Percentiles rank a stretch among this genome's conserved stretches.
Conservation (phyloP, 495 filamentous ascomycete genomes). For the Penicillium dipodomyicola region DNA sequence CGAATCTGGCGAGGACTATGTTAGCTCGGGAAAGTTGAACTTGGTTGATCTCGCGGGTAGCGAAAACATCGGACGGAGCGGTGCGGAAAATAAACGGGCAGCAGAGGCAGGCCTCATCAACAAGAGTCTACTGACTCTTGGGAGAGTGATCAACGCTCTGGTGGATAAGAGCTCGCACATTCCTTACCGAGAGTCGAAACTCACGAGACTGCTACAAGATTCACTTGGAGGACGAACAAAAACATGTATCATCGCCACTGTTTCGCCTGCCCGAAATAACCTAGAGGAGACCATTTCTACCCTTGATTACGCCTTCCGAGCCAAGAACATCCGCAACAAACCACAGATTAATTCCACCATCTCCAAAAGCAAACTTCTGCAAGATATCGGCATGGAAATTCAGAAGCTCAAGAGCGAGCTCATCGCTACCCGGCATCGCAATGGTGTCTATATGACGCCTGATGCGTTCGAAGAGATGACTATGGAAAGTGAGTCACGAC, state of each 20-base stretch:
- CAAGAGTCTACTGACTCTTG: slow-evolving; percentile 91
- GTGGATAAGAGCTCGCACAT: slow-evolving; percentile 91
- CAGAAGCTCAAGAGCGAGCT: slow-evolving; percentile 91
- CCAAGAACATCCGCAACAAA: slow-evolving; percentile 98
- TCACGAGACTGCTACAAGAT: slow-evolving; percentile 92
- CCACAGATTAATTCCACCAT: slow-evolving; percentile 90
- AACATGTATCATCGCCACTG: slow-evolving; percentile 96
- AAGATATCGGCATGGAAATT: slow-evolving; percentile 90
- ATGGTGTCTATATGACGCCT: slow-evolving; percentile 87
- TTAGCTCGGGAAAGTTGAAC: slow-evolving; percentile 94
- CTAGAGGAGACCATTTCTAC: slow-evolving; percentile 98
- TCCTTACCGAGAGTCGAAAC: slow-evolving; percentile 93
- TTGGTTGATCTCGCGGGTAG: slow-evolving; percentile 94
- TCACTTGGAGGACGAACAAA: slow-evolving; percentile 94
- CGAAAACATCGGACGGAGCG: slow-evolving; percentile 94
- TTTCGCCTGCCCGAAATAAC: slow-evolving; percentile 91
- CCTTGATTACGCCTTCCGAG: slow-evolving; percentile 92
- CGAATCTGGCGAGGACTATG: slow-evolving; percentile 83
- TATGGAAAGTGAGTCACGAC: slow-evolving; percentile 85
- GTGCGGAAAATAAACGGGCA: slow-evolving; percentile 95
- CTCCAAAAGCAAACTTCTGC: slow-evolving; percentile 85
- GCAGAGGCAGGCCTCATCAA: slow-evolving; percentile 96
- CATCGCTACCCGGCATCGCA: slow-evolving; percentile 87
- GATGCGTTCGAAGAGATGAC: slow-evolving; percentile 84
- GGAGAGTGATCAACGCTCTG: slow-evolving; percentile 94